A percentile compares a stretch with the other conserved stretches of the same genome.
Evolutionary conservation across 106 monocot genomes (phyloP).

Genomic region (Amphibolis antarctica): DNA sequence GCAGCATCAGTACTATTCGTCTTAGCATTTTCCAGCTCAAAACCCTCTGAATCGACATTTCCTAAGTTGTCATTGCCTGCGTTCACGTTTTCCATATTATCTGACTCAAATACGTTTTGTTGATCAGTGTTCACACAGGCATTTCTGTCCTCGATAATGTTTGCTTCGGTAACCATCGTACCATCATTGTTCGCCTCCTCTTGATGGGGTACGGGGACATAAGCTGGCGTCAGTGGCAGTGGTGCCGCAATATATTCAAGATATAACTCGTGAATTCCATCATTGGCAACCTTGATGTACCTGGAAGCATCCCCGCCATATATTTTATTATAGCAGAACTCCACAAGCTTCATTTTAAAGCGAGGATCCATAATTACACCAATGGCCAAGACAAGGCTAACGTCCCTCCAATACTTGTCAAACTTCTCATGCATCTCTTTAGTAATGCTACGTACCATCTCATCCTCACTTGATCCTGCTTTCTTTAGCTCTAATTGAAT

Average conservation of each 20-base stretch:
- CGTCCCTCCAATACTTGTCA: conserved; percentile 94
- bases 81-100: no score
- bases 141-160: background rate
- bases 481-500: conserved; percentile 56
- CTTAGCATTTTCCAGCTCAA: conserved; percentile 26
- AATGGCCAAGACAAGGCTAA: conserved; percentile 71
- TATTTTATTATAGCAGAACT: conserved; percentile 80
- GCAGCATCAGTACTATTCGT: background rate
- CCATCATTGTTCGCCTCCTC: background rate
- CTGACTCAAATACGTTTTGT: background rate
- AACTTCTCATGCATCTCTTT: conserved; percentile 81
- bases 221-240: conserved; percentile 40
- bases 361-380: conserved; percentile 96
- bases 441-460: conserved; percentile 31
- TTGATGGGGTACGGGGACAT: conserved; percentile 9
- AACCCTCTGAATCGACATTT: background rate
- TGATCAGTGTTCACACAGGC: background rate
- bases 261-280: conserved; percentile 63
- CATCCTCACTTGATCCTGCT: conserved; percentile 35
- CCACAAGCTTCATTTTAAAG: conserved; percentile 95
- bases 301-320: conserved; percentile 68
- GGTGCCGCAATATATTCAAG: conserved; percentile 55
- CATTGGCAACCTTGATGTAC: conserved; percentile 59
- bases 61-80: background rate
- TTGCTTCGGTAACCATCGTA: conserved; percentile 2